These are phyloP conservation scores for Leishmania amazonensis DNA, from an alignment of 208 protist species.

Conservation along the genomic window DNA sequence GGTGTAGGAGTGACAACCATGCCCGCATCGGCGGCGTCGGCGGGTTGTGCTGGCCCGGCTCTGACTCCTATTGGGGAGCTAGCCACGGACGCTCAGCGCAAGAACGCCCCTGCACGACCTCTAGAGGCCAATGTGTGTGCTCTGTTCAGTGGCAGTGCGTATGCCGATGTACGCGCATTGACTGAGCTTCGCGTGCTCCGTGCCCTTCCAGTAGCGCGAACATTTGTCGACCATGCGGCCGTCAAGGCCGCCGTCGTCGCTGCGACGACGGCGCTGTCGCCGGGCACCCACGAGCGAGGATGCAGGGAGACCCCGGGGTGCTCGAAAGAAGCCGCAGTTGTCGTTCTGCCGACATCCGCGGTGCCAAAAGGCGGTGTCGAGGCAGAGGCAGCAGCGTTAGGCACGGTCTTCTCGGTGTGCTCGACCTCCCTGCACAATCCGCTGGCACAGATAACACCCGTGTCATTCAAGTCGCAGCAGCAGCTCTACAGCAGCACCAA, in stretches of 20 bases:
- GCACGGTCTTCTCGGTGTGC: not conserved
- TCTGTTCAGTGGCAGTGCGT: slow-evolving; percentile 10
- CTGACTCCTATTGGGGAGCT: not conserved
- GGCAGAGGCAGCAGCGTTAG: no score
- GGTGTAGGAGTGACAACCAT: not conserved
- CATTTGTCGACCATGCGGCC: not conserved
- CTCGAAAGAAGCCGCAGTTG: not conserved
- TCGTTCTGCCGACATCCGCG: not conserved
- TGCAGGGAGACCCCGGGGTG: not conserved
- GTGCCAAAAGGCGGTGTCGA: not conserved
- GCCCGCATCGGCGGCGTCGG: not conserved
- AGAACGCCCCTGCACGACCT: not conserved
- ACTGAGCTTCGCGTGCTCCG: slow-evolving; percentile 9
- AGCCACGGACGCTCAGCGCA: not conserved
- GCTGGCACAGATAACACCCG: not conserved
- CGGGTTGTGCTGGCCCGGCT: no score
- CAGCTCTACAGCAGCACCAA: not conserved
- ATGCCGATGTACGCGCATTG: not conserved
- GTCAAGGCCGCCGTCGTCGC: not conserved
- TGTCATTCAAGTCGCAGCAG: not conserved
- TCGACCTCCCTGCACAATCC: not conserved
- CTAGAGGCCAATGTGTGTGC: slow-evolving; percentile 11
- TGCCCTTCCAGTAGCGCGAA: slow-evolving; percentile 8
- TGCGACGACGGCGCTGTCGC: not conserved
- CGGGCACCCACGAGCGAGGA: not conserved